Evolutionary conservation across 2,329 filamentous ascomycete genomes (phyloP), one percentile per base, ranked within the genome.

Genomic region (Aschersonia sp.): DNA sequence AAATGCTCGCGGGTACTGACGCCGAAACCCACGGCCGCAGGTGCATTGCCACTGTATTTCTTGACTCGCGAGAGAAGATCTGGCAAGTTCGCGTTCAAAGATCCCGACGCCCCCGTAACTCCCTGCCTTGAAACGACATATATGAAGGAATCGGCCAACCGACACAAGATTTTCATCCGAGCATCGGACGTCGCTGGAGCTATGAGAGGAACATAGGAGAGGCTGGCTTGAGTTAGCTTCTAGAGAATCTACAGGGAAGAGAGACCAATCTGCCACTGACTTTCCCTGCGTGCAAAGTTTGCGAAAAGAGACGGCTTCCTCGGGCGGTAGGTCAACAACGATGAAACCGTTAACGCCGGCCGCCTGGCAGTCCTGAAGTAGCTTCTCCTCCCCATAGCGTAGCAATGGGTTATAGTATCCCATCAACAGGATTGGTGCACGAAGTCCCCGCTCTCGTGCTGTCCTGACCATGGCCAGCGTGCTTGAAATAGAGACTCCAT

Each of bases 101-200:
- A 81, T 35, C 89, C 89, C 1, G 81, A 83, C 11, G 88, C 92
- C 57, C 92, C 92, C 8, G 92, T 98, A 48, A 97, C 90, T 57
- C 92, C 92, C 84, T 95, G 94, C 57, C 90, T 78, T 30, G 90
- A 97, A 48, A 98, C 92, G 51, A 98, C 89, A 64, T 98, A 98
- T 68, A 98, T 94, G 71, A 97, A 98, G 4, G 89, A 95, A 67
- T 97, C 90, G 60, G 92, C 92, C 53, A 98, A 90, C 64, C 87
- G 81, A 77, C 92, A 98, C 10, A 98, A 82, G 41, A 95, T 76
- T 68, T 86, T 90, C 89, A 98, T 95, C 59, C 92, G 85, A 54
- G 79, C 74, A 57, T 95, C 88, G 6, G 88, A 95, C 2, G 92
- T 97, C 9, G 89, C 81, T 6, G 92, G 92, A 1, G 92, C 90